Conservation (phyloP, 2,329 filamentous ascomycete species). For the Lanzia echinophila region DNA sequence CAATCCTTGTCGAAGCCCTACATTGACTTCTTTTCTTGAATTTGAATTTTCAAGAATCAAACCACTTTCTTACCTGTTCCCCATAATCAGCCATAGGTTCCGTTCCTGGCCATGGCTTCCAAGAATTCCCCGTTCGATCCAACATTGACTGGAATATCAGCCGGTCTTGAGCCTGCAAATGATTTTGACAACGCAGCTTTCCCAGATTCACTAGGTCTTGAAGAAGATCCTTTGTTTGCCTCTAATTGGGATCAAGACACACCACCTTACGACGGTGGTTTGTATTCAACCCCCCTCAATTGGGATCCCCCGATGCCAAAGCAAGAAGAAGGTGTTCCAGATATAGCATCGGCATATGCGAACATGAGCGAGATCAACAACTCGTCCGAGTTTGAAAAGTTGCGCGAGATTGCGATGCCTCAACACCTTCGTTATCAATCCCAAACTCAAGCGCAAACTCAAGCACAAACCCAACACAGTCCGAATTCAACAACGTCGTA, state of each 20-base stretch:
- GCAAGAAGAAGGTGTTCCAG: slow-evolving; percentile 16
- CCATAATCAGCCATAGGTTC: not conserved
- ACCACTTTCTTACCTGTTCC: not conserved
- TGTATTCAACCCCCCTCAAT: slow-evolving; percentile 29
- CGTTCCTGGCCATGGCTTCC: slow-evolving; percentile 17
- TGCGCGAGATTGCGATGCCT: slow-evolving; percentile 60
- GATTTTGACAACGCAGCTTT: slow-evolving; percentile 22
- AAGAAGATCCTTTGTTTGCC: slow-evolving; percentile 25
- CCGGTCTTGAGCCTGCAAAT: slow-evolving; percentile 18
- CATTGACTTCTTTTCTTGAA: not conserved
- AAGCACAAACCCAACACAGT: slow-evolving; percentile 43
- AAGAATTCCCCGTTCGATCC: slow-evolving; percentile 19
- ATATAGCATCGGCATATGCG: slow-evolving; percentile 4
- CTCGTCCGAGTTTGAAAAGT: slow-evolving; percentile 52
- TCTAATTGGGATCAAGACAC: slow-evolving; percentile 26
- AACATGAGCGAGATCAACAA: slow-evolving; percentile 39
- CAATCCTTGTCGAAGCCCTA: not conserved
- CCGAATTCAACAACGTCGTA: slow-evolving; percentile 48
- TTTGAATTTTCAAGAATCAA: not conserved
- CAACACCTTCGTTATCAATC: slow-evolving; percentile 48
- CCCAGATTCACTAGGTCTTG: slow-evolving; percentile 20
- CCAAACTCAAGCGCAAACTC: slow-evolving; percentile 10
- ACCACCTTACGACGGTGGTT: slow-evolving; percentile 26
- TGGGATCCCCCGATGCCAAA: slow-evolving; percentile 28
- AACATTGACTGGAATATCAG: slow-evolving; percentile 23